Conservation (phyloP, 352 stramenopile species). For the Plasmopara viticola region DNA sequence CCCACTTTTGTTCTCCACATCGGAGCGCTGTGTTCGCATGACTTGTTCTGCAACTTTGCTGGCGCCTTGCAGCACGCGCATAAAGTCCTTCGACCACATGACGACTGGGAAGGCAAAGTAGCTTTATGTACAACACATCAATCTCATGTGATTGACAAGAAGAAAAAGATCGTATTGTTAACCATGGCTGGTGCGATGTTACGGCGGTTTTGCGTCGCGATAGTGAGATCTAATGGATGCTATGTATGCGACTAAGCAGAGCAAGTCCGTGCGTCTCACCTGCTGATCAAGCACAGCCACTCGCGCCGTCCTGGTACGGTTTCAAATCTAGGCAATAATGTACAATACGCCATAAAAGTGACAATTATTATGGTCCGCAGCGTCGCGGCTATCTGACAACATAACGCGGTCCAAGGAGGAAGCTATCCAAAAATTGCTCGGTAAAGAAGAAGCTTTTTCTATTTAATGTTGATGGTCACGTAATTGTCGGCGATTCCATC, state of each 20-base stretch:
- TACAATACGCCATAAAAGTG: neutral
- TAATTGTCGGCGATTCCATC: neutral
- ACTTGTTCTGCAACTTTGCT: conserved; percentile 59
- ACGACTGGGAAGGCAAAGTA: neutral
- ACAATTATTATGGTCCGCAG: conserved; percentile 17
- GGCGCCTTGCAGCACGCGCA: conserved; percentile 61
- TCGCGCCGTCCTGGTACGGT: conserved; percentile 69
- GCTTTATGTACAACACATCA: conserved; percentile 7
- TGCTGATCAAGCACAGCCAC: conserved; percentile 94
- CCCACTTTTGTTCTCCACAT: conserved; percentile 19
- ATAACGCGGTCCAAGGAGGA: conserved; percentile 90
- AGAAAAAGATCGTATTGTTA: neutral
- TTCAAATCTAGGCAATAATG: neutral
- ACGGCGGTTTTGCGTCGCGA: neutral
- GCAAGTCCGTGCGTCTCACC: conserved; percentile 82
- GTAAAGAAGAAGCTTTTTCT: conserved; percentile 14
- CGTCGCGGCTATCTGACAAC: conserved; percentile 83
- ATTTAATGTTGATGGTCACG: neutral
- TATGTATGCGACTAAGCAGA: conserved; percentile 24
- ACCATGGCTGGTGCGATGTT: conserved; percentile 23
- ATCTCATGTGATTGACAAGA: conserved; percentile 1
- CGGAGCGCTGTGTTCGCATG: conserved; percentile 29
- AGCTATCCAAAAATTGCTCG: conserved; percentile 78
- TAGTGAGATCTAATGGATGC: neutral
- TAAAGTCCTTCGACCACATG: conserved; percentile 68